Conservation (phyloP, 805 yeast species). For the Saccharomycopsis oosterbeekiorum region DNA sequence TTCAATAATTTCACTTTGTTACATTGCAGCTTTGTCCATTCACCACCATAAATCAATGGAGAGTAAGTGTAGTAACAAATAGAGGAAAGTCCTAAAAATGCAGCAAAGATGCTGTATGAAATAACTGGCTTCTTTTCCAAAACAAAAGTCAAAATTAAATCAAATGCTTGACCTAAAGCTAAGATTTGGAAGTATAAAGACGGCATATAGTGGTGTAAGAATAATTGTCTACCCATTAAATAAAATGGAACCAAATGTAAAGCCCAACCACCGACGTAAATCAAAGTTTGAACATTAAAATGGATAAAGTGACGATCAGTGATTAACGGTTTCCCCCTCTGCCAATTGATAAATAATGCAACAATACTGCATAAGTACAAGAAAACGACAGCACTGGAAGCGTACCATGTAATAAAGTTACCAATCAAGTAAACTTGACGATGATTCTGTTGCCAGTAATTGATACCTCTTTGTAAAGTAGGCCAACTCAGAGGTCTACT, state of each 20-base stretch:
- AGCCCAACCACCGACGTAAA: slow-evolving; percentile 67
- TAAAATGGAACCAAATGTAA: slow-evolving; percentile 87
- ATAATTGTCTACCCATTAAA: slow-evolving; percentile 86
- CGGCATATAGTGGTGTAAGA: slow-evolving; percentile 89
- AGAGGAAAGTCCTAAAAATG: slow-evolving; percentile 40
- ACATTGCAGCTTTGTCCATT: slow-evolving; percentile 72
- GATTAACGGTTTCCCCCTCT: slow-evolving; percentile 43
- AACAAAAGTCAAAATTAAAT: slow-evolving; percentile 38
- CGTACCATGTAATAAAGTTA: slow-evolving; percentile 76
- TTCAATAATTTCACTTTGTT: slow-evolving; percentile 44
- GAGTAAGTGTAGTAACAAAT: slow-evolving; percentile 52
- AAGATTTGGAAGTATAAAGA: slow-evolving; percentile 81
- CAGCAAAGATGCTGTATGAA: slow-evolving; percentile 36
- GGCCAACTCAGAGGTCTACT: slow-evolving; percentile 73
- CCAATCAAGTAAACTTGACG: slow-evolving; percentile 65
- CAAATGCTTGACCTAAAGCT: slow-evolving; percentile 61
- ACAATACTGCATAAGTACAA: slow-evolving; percentile 35
- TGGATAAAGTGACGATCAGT: slow-evolving; percentile 46
- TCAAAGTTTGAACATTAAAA: slow-evolving; percentile 53
- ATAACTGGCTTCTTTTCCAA: slow-evolving; percentile 33
- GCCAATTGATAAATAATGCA: slow-evolving; percentile 50
- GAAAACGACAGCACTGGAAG: slow-evolving; percentile 43
- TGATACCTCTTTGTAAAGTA: slow-evolving; percentile 63
- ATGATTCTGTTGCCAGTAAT: slow-evolving; percentile 59
- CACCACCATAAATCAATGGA: slow-evolving; percentile 66